phyloP scores from a whole-genome alignment of 768 basidiomycete genomes.

The Pleurotus djamor region DNA sequence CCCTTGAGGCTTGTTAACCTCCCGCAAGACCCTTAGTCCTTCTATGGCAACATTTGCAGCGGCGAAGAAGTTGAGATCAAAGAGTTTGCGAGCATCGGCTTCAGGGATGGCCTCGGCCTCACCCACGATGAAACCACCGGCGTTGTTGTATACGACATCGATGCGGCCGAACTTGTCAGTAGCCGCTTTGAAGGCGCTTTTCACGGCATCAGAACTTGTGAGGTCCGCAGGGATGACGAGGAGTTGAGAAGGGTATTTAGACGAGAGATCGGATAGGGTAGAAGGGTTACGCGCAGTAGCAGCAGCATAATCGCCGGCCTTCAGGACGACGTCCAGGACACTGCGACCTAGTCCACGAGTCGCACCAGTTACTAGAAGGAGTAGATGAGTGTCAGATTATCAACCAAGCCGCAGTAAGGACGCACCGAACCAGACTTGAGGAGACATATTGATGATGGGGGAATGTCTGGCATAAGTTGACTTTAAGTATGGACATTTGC shows the following conservation, averaged over 20 bases:
- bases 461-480: background rate
- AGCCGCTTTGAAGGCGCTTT: conserved; percentile 25
- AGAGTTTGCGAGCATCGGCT: conserved; percentile 28
- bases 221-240: conserved; percentile 35
- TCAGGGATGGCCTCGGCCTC: conserved; percentile 37
- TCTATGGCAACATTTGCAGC: conserved; percentile 27
- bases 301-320: conserved; percentile 33
- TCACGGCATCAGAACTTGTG: conserved; percentile 23
- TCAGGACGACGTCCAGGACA: conserved; percentile 29
- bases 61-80: conserved; percentile 39
- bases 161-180: conserved; percentile 29
- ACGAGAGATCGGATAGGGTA: conserved; percentile 23
- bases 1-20: conserved; percentile 33
- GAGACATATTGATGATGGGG: conserved; percentile 4
- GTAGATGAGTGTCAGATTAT: background rate
- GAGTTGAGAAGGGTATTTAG: conserved; percentile 25
- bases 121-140: conserved; percentile 26
- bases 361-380: conserved; percentile 10
- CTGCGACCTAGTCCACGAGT: conserved; percentile 35
- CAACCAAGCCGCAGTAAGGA: background rate
- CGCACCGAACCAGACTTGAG: conserved; percentile 8
- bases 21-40: conserved; percentile 31
- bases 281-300: conserved; percentile 35
- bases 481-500: background rate
- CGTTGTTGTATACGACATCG: conserved; percentile 42